Conservation (phyloP, 139 green algal species). For the Asterochloris sp. region DNA sequence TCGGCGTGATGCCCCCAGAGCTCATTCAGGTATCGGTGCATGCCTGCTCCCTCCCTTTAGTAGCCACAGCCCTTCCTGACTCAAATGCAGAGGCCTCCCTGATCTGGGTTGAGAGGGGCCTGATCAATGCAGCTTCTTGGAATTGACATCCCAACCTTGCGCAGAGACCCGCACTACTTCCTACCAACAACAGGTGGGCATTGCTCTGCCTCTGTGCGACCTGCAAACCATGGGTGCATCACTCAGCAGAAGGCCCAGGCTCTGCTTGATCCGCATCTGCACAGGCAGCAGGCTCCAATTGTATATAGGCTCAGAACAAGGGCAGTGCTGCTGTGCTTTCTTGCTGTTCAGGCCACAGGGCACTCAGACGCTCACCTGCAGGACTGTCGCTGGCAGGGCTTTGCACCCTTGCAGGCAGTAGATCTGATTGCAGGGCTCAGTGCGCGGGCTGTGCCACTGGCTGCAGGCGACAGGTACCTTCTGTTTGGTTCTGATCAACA, state of each 20-base stretch:
- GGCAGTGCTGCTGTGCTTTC: too few relatives aligned
- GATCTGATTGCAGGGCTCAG: not conserved
- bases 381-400: too few relatives aligned
- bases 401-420: too few relatives aligned
- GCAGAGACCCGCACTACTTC: slow-evolving; percentile 61
- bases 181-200: slow-evolving; percentile 47
- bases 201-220: not conserved
- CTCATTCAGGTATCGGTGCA: slow-evolving; percentile 30
- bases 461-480: slow-evolving; percentile 33
- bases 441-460: not conserved
- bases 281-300: too few relatives aligned
- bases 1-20: slow-evolving; percentile 62
- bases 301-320: too few relatives aligned
- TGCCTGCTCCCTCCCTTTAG: not conserved
- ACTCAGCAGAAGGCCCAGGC: too few relatives aligned
- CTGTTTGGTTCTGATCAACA: slow-evolving; percentile 36
- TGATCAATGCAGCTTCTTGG: slow-evolving; percentile 16
- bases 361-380: too few relatives aligned
- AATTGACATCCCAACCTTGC: slow-evolving; percentile 29
- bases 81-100: not conserved
- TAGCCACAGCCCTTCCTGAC: too few relatives aligned
- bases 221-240: too few relatives aligned
- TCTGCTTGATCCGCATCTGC: too few relatives aligned
- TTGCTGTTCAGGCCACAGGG: too few relatives aligned
- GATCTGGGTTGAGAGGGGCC: not conserved